Conservation (phyloP, 768 basidiomycete genomes). For the Sarcomyxa edulis region DNA sequence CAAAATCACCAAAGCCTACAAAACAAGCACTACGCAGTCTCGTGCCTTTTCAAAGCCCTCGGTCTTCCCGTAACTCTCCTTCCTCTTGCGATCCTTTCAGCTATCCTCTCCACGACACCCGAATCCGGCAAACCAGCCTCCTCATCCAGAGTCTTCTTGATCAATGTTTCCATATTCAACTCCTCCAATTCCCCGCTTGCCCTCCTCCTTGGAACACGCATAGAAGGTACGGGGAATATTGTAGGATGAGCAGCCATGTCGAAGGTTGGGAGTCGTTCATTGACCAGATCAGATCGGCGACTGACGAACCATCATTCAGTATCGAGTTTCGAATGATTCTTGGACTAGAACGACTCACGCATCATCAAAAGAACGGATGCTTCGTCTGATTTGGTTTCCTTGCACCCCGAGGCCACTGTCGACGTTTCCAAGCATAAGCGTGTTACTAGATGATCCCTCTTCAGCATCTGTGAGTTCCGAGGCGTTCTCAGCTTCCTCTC, state of each 20-base stretch:
- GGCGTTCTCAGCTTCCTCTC: constrained; percentile 76
- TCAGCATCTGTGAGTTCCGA: constrained; percentile 49
- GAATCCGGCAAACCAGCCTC: constrained; percentile 45
- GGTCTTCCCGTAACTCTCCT: constrained; percentile 40
- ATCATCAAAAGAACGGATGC: constrained; percentile 70
- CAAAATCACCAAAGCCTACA: no score
- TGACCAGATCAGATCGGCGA: constrained; percentile 65
- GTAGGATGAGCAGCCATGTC: constrained; percentile 30
- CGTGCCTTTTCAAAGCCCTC: constrained; percentile 56
- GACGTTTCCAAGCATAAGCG: constrained; percentile 20
- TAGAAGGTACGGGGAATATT: constrained; percentile 59
- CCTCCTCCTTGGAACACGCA: no score
- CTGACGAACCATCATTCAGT: constrained; percentile 23
- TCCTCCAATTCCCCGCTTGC: constrained; percentile 36
- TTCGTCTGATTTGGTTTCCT: constrained; percentile 49
- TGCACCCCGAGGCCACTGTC: constrained; percentile 51
- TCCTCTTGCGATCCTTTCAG: constrained; percentile 56
- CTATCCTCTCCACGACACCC: constrained; percentile 53
- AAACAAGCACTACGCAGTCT: constrained; percentile 48
- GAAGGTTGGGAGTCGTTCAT: constrained; percentile 70
- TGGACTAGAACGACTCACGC: constrained; percentile 44
- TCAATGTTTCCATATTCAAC: constrained; percentile 60
- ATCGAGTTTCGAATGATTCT: background rate
- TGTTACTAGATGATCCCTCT: no score
- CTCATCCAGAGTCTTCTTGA: constrained; percentile 58